Percentiles rank a stretch among this genome's conserved stretches.
phyloP scores from a whole-genome alignment of 257 asterid genomes.

The Fraxinus anomala region DNA sequence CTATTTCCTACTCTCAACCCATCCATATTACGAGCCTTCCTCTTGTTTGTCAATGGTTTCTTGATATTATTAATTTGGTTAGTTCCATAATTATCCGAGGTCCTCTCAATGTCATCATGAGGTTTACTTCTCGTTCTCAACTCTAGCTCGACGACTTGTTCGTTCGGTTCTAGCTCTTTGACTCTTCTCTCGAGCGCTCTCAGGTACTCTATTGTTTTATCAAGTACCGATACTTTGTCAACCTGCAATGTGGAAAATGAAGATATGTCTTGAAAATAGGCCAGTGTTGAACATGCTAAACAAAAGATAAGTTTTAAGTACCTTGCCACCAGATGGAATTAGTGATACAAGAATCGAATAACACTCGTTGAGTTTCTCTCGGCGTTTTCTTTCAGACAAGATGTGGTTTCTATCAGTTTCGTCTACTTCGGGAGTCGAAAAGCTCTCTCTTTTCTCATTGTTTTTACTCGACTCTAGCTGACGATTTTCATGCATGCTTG shows the following conservation, averaged over 20 bases:
- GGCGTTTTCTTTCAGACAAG: constrained; percentile 72
- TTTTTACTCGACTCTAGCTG: constrained; percentile 37
- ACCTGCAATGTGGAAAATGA: constrained; percentile 48
- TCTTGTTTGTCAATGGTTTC: constrained; percentile 50
- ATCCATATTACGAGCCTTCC: constrained; percentile 54
- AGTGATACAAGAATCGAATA: constrained; percentile 70
- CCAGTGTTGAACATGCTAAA: neutral
- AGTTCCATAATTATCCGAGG: constrained; percentile 57
- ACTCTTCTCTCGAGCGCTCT: constrained; percentile 73
- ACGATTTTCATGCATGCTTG: constrained; percentile 57
- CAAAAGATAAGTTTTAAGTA: constrained; percentile 24
- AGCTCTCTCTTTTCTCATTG: constrained; percentile 37
- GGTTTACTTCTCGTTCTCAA: constrained; percentile 41
- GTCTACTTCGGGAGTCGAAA: constrained; percentile 46
- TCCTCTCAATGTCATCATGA: constrained; percentile 59
- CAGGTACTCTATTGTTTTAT: constrained; percentile 76
- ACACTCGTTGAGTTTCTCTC: constrained; percentile 75
- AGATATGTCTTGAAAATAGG: neutral
- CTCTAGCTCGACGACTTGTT: constrained; percentile 39
- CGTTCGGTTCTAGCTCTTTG: constrained; percentile 60
- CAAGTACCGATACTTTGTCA: constrained; percentile 83
- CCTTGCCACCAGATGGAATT: constrained; percentile 91
- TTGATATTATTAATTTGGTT: constrained; percentile 32
- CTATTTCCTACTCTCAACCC: constrained; percentile 38
- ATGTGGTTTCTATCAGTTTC: constrained; percentile 59